Evolutionary conservation across 2,329 filamentous ascomycete genomes (phyloP).

Genomic region (Colletotrichum nymphaeae): DNA sequence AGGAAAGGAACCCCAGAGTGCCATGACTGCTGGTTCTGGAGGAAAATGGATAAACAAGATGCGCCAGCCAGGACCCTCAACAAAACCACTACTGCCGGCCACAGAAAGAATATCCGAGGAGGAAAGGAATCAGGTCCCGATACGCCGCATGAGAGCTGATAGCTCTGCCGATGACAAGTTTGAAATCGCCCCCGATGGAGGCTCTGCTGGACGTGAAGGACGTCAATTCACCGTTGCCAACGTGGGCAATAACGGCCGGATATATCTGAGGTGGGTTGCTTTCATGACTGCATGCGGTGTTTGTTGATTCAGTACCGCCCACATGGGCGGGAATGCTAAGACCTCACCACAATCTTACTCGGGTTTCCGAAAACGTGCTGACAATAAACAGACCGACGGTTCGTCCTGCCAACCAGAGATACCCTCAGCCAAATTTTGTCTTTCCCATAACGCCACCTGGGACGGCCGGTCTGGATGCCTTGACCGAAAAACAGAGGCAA

Average conservation of each 20-base stretch:
- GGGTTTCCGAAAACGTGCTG: slow-evolving; percentile 33
- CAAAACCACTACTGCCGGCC: slow-evolving; percentile 56
- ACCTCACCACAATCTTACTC: slow-evolving; percentile 25
- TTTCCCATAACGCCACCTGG: slow-evolving; percentile 71
- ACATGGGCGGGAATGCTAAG: slow-evolving; percentile 23
- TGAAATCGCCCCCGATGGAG: slow-evolving; percentile 70
- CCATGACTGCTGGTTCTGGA: slow-evolving; percentile 4
- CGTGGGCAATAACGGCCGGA: slow-evolving; percentile 84
- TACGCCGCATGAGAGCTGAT: slow-evolving; percentile 58
- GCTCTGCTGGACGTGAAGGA: slow-evolving; percentile 71
- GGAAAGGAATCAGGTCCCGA: slow-evolving; percentile 48
- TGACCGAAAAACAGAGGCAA: slow-evolving; percentile 46
- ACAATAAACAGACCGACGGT: slow-evolving; percentile 64
- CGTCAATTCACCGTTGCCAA: slow-evolving; percentile 84
- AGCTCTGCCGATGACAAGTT: slow-evolving; percentile 60
- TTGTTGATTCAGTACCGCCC: neutral
- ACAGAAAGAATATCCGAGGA: slow-evolving; percentile 59
- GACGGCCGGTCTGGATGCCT: slow-evolving; percentile 65
- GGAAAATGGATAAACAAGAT: slow-evolving; percentile 41
- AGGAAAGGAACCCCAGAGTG: slow-evolving; percentile 36
- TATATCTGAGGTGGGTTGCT: slow-evolving; percentile 78
- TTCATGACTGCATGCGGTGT: slow-evolving; percentile 16
- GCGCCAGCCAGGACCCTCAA: slow-evolving; percentile 40
- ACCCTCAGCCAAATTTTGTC: slow-evolving; percentile 69
- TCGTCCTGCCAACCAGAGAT: slow-evolving; percentile 70